Percentiles rank a stretch among this genome's conserved stretches.
These are phyloP conservation scores for Cutaneotrichosporon cyanovorans DNA, from an alignment of 1,284 basidiomycete genomes.

Conservation along the genomic window DNA sequence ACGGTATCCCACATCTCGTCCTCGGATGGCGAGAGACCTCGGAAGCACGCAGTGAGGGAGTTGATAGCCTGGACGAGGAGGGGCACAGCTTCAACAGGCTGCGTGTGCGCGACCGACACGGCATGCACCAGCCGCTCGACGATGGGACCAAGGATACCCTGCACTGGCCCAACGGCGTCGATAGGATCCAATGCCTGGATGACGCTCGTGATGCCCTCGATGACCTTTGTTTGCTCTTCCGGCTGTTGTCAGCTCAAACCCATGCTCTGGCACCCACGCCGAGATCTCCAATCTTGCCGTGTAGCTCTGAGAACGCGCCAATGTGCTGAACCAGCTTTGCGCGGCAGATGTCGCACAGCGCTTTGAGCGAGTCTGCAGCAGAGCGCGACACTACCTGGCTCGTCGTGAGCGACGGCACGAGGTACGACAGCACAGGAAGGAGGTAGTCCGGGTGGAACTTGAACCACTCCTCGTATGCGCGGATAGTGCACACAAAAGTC, in stretches of 20 bases:
- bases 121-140: conserved; percentile 60
- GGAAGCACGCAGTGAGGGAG: conserved; percentile 70
- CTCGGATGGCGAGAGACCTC: conserved; percentile 67
- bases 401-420: conserved; percentile 54
- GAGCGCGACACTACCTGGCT: conserved; percentile 62
- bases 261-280: conserved; percentile 52
- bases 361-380: conserved; percentile 71
- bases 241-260: conserved; percentile 51
- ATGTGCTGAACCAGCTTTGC: conserved; percentile 71
- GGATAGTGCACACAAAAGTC: conserved; percentile 63
- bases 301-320: conserved; percentile 69
- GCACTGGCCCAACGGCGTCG: conserved; percentile 69
- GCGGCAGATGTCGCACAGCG: conserved; percentile 79
- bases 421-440: conserved; percentile 56
- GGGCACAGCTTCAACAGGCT: conserved; percentile 15
- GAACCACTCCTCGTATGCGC: conserved; percentile 79
- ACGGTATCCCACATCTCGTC: conserved; percentile 56
- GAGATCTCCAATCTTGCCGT: conserved; percentile 63
- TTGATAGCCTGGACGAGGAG: conserved; percentile 55
- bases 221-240: conserved; percentile 76
- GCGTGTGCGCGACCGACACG: conserved; percentile 46
- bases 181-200: conserved; percentile 72
- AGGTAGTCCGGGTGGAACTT: conserved; percentile 51
- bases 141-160: conserved; percentile 71
- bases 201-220: conserved; percentile 82